Evolutionary conservation across 768 basidiomycete genomes (phyloP), one percentile per base, ranked within the genome.

Genomic region (Lactarius psammicola): DNA sequence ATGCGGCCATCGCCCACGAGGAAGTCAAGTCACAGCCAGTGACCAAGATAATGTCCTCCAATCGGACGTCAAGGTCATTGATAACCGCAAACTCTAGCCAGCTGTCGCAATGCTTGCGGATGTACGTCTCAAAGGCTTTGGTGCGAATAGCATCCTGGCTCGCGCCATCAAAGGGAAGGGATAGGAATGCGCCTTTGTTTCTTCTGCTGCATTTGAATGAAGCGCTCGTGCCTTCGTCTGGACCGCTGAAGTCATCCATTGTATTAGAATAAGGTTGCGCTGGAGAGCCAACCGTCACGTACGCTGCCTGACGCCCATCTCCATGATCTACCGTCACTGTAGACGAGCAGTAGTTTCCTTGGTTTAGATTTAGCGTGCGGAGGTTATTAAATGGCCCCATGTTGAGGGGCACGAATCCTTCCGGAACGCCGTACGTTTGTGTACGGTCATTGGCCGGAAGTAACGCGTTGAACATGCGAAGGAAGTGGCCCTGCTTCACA

Each of bases 1-100:
- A 68, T 15, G 67, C 56, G n/a, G 69, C 69, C 59, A 65, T 56
- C 23, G 69, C 69, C 69, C 69, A 70, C 1, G 69, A 60, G 6
- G 38, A 58, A 28, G 69, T 68, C 7, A 55, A 33, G 53, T 70
- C 69, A 30, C 69, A 70, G 13, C 69, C 67, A 18, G 69, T 70
- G 59, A 70, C 67, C 0, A 70, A 58, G n/a, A 70, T 56, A 23
- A 70, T 57, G 33, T 70, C 67, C 26, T 68, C 69, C 26, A 68
- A 31, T 44, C 44, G 56, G 59, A 63, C 59, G 26, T 51, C 60
- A 9, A 60, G 60, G 9, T 55, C 23, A 1, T 57, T 46, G 20
- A 7, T 0, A 30, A 34, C 5, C 17, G 67, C 66, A 17, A 65
- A 30, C 20, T 54, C 60, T 4, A 64, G 40, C 69, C 69, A 70